Evolutionary conservation across 2,329 filamentous ascomycete species (phyloP), one percentile per base, ranked within the genome.

Genomic region (Apiospora hydei): DNA sequence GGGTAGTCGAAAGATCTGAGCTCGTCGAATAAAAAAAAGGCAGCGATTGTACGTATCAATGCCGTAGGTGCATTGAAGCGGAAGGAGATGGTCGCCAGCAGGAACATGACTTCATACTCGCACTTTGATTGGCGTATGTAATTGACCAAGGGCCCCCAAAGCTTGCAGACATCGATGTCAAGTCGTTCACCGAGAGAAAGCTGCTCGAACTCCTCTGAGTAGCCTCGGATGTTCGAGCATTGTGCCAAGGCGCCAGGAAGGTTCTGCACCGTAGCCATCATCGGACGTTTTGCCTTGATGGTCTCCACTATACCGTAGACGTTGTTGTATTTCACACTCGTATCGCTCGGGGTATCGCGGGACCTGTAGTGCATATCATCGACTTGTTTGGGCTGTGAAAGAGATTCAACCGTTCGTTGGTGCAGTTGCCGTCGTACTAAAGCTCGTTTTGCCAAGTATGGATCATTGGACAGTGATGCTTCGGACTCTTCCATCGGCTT

Each of bases 11-110:
- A 71, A 0, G 16, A 53, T 69, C 82, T 84, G 1, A 89, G 74
- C 0, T 82, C 80, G 0, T 81, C 74, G 21, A 85, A 75, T 0
- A 85, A 74, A 0, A 81, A 80, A 75, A 86, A 89, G 0, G 86
- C 83, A 6, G 85, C 78, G 1, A 91, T 75, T 2, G 72, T 75
- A 14, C 75, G 76, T 5, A 80, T 71, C 1, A 78, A 68, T 16
- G 75, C 75, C 74, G 78, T 76, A n/a, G 77, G 76, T 0, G 73
- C 72, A 11, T 76, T 72, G 0, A 74, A 74, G n/a, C 77, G 69
- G 53, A 80, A 81, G 0, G 77, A 74, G 6, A 80, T 72, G 7
- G 75, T 47, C 0, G 73, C 76, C 0, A 80, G 43, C n/a, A 77
- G 71, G 64, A 80, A 80, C 74, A 79, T 77, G 1, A 78, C 69